Evolutionary conservation across 805 yeast species (phyloP), one percentile per base, ranked within the genome.

Genomic region (Hanseniaspora thailandica): DNA sequence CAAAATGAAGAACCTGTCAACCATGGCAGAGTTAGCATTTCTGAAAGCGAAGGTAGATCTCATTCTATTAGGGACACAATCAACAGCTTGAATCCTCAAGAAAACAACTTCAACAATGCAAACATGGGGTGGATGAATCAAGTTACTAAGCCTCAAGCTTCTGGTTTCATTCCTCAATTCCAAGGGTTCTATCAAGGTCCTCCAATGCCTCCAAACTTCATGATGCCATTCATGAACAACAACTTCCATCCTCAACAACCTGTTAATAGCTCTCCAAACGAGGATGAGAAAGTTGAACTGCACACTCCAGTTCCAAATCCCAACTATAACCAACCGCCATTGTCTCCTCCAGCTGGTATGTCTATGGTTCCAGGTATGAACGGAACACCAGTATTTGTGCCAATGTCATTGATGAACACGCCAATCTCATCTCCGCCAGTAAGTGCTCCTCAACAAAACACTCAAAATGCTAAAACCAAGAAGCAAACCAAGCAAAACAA

Each of bases 401-500:
- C 55, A 22, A 34, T 40, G 34, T 48, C 52, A 4, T 25, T 48
- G 26, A 48, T 48, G 52, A 41, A 48, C n/a, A 40, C 52, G n/a
- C 52, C 52, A 20, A 9, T 41, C 10, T 31, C 52, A 38, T 25
- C 52, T 8, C 52, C 49, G 2, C 49, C 46, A 33, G 20, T 31
- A 9, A 22, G 13, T 20, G 39, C 45, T 20, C 9, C 31, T 39
- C 38, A 34, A 45, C 56, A 57, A 41, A 55, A 56, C 23, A 28
- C 55, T 20, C 43, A 52, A 17, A 22, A 48, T 28, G 36, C 52
- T 50, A 51, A 38, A 44, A 40, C 53, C 48, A 56, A 46, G 41
- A 34, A 20, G 38, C 47, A 23, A 44, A 48, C 50, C 38, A 41
- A 52, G 10, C 57, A 59, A 35, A 59, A 60, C 28, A 58, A 59